These are phyloP conservation scores for Salix viminalis DNA, from an alignment of 345 rosid species.

Conservation along the genomic window DNA sequence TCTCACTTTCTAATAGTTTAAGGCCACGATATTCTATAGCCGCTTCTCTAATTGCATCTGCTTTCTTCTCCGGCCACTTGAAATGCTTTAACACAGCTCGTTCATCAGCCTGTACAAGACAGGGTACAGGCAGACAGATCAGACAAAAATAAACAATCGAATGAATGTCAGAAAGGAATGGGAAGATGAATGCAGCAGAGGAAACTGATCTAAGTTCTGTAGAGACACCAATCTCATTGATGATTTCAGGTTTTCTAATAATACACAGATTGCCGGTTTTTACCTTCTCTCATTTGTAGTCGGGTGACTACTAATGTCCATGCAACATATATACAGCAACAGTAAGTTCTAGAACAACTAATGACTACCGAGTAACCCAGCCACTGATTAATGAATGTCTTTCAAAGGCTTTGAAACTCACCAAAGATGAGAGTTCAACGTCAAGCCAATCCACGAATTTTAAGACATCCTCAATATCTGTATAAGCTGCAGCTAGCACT, in stretches of 20 bases:
- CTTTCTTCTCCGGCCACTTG: conserved; percentile 92
- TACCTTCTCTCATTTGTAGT: not conserved
- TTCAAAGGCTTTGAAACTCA: conserved; percentile 31
- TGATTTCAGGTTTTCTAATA: not conserved
- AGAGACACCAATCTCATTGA: not conserved
- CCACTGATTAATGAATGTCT: not conserved
- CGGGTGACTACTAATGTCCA: not conserved
- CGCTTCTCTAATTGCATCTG: conserved; percentile 84
- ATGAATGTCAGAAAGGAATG: too few relatives aligned
- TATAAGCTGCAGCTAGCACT: conserved; percentile 55
- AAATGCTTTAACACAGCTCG: conserved; percentile 89
- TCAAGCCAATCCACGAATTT: conserved; percentile 84
- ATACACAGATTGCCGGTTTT: not conserved
- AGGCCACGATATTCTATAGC: conserved; percentile 78
- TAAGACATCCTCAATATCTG: conserved; percentile 70
- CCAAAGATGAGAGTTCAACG: conserved; percentile 63
- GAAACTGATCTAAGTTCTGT: not conserved
- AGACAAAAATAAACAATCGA: not conserved
- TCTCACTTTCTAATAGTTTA: conserved; percentile 60
- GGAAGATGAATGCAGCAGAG: not conserved
- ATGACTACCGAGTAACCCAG: not conserved
- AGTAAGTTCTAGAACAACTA: not conserved
- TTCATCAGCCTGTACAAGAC: conserved; percentile 65
- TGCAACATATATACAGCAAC: not conserved
- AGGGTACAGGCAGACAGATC: not conserved